Conservation (phyloP, 352 stramenopile genomes). For the Phytophthora pisi region DNA sequence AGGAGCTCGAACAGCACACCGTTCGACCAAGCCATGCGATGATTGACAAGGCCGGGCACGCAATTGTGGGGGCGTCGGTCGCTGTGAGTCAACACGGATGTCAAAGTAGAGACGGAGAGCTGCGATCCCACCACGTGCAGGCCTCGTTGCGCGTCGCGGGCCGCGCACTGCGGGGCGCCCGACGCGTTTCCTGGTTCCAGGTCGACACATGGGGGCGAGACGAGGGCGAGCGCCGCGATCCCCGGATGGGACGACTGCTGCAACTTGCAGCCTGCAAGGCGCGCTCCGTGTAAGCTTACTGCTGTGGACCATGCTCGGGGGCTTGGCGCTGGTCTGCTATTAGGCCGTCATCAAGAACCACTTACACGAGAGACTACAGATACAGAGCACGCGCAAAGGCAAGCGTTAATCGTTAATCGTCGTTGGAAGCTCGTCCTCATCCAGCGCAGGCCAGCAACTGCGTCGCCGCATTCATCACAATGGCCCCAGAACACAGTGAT, state of each 20-base stretch:
- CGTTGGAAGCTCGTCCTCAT: no score
- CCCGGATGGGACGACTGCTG: slow-evolving; percentile 10
- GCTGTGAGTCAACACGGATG: slow-evolving; percentile 4
- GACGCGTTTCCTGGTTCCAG: slow-evolving; percentile 18
- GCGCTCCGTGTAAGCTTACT: background rate
- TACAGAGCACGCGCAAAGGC: no score
- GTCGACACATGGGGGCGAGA: slow-evolving; percentile 19
- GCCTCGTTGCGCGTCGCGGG: background rate
- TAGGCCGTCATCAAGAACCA: background rate
- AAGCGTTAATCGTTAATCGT: background rate
- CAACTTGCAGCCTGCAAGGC: background rate
- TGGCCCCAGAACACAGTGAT: no score
- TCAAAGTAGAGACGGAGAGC: slow-evolving; percentile 2
- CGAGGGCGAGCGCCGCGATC: slow-evolving; percentile 15
- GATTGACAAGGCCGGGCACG: background rate
- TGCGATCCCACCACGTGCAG: slow-evolving; percentile 8
- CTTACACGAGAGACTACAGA: no score
- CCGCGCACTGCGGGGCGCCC: slow-evolving; percentile 3
- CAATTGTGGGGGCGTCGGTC: background rate
- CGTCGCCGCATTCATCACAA: background rate
- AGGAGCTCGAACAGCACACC: background rate
- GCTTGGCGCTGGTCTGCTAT: no score
- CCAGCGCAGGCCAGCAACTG: background rate
- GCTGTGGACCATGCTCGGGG: background rate
- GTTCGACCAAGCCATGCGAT: background rate